Base-by-base conservation (phyloP, 1,284 basidiomycete genomes). In the Irpex sp. region DNA sequence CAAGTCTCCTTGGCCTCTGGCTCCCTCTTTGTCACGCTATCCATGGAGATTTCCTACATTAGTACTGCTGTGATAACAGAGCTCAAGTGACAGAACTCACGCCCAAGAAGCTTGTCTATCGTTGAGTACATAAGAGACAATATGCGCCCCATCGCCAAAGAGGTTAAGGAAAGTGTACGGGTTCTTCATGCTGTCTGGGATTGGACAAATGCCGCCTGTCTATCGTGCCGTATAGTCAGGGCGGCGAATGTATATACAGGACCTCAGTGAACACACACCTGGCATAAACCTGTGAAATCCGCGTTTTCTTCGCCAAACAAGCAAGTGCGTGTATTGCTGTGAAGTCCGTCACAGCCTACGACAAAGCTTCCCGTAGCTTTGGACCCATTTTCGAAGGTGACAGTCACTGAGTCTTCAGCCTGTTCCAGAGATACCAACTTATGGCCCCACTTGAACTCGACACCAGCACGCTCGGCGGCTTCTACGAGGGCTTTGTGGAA, bases 291-390 rank as follows among this genome's bases (percentile, higher is more conserved):
- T 4, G 78, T 79, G 63, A 75, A 82, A 17, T 70, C 63, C 4
- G 76, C 74, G 17, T 70, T 63, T 65, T 78, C 74, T 62, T 75
- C 68, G 1, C 80, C 80, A 62, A 81, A 81, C n/a, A 82, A 69
- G 13, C 70, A 69, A 26, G 65, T 68, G 1, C 80, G 74, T 15
- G 79, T 78, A 54, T 72, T 74, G 63, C 79, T 80, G 64, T 82
- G 81, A 63, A 82, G 68, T 6, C 81, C 81, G 65, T 82, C 81
- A 65, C 79, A 81, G 13, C 80, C 81, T 5, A 81, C 72, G 8
- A 81, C 74, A 61, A 81, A 78, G 63, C 75, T 77, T 5, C 75
- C 79, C 0, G 70, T 72, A 60, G 75, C 78, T 36, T 63, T 72
- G 33, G 66, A 62, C n/a, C 79, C 80, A 61, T 78, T 77, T 39